These are phyloP conservation scores for Tetrapyrgos nigripes DNA, from an alignment of 1,284 basidiomycete genomes.

Conservation along the genomic window DNA sequence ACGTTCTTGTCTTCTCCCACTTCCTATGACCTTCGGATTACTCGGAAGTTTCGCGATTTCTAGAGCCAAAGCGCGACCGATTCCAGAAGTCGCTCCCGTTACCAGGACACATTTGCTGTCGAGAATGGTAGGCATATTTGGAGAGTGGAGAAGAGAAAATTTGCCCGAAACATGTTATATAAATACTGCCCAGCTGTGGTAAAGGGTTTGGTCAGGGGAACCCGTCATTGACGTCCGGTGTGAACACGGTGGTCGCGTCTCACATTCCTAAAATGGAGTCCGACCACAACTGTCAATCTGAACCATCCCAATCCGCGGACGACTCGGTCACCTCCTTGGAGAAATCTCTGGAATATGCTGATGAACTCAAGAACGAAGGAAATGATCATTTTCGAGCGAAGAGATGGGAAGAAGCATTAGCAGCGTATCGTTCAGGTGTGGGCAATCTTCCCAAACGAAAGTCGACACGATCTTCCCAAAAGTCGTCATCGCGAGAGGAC, in stretches of 20 bases:
- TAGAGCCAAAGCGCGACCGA: constrained; percentile 65
- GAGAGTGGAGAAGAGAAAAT: neutral
- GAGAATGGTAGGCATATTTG: constrained; percentile 51
- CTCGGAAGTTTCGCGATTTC: constrained; percentile 55
- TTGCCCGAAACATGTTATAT: neutral
- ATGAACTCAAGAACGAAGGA: constrained; percentile 66
- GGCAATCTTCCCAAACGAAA: constrained; percentile 58
- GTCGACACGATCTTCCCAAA: constrained; percentile 12
- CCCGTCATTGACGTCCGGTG: too few species aligned
- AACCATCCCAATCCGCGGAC: neutral
- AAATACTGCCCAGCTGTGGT: neutral
- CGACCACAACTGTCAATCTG: too few species aligned
- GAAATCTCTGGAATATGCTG: constrained; percentile 55
- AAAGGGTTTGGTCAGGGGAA: too few species aligned
- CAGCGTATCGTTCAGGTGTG: constrained; percentile 65
- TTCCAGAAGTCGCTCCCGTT: constrained; percentile 67
- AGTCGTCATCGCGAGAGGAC: neutral
- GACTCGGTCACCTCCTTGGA: constrained; percentile 27
- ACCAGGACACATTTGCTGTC: constrained; percentile 64
- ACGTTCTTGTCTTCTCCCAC: constrained; percentile 58
- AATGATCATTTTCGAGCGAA: constrained; percentile 57
- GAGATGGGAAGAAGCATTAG: constrained; percentile 71
- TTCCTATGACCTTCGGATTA: constrained; percentile 59
- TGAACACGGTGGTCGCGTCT: neutral
- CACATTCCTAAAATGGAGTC: neutral